Conservation (phyloP, 2,329 filamentous ascomycete genomes). For the Fusarium multiceps region DNA sequence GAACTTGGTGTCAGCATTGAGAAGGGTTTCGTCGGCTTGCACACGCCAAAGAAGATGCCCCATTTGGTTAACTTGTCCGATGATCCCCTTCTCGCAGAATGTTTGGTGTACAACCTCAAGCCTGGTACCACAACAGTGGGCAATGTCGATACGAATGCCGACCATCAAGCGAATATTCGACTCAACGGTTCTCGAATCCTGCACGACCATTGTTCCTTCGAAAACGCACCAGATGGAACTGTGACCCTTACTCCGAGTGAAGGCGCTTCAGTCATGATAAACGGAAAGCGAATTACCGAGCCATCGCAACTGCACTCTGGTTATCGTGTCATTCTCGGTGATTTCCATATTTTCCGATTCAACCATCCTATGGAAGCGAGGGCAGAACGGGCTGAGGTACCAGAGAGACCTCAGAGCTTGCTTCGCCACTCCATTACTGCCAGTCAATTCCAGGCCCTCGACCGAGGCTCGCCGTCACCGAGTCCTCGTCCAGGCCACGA, state of each 20-base stretch:
- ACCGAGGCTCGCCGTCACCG: conserved; percentile 67
- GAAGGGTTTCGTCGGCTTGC: conserved; percentile 94
- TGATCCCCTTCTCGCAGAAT: conserved; percentile 92
- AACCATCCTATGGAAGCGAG: conserved; percentile 97
- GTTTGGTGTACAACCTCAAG: conserved; percentile 97
- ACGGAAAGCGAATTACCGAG: conserved; percentile 88
- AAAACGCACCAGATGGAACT: conserved; percentile 85
- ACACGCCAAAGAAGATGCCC: conserved; percentile 98
- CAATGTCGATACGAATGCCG: conserved; percentile 86
- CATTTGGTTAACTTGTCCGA: conserved; percentile 98
- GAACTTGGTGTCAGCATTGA: conserved; percentile 99
- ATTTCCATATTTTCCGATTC: conserved; percentile 99
- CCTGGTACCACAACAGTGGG: conserved; percentile 94
- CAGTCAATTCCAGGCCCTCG: conserved; percentile 70
- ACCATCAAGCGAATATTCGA: conserved; percentile 84
- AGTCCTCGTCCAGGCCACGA: conserved; percentile 77
- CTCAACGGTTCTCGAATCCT: conserved; percentile 94
- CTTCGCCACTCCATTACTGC: conserved; percentile 83
- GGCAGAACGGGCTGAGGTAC: conserved; percentile 84
- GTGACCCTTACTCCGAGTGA: conserved; percentile 92
- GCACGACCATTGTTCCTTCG: conserved; percentile 91
- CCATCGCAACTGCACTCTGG: conserved; percentile 89
- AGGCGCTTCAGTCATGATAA: conserved; percentile 98
- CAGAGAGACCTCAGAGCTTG: conserved; percentile 71
- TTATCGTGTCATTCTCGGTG: conserved; percentile 93